These are phyloP conservation scores for Ceratocystis huliohia DNA, from an alignment of 2,329 filamentous ascomycete species.

Conservation along the genomic window DNA sequence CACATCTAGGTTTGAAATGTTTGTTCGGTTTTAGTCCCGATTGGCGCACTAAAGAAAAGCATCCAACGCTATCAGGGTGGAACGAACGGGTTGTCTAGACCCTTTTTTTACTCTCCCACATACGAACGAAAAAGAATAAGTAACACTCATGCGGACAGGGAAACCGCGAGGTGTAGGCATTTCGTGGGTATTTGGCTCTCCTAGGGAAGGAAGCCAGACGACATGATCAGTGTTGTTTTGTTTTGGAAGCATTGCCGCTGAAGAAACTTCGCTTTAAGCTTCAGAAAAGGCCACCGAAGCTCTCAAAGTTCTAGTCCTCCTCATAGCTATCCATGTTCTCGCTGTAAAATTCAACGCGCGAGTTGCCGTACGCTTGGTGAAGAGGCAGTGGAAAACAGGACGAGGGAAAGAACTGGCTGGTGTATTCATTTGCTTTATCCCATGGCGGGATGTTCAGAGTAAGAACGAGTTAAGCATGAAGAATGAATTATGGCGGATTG, in stretches of 20 bases:
- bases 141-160: conserved; percentile 28
- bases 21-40: conserved; percentile 52
- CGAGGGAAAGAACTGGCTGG: neutral
- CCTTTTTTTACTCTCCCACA: conserved; percentile 47
- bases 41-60: conserved; percentile 34
- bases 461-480: neutral
- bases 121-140: conserved; percentile 46
- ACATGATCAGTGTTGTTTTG: neutral
- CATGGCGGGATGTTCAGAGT: neutral
- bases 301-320: neutral
- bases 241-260: neutral
- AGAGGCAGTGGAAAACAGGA: neutral
- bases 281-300: too few species aligned
- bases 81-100: conserved; percentile 57
- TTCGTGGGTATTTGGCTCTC: conserved; percentile 10
- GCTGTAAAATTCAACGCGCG: neutral
- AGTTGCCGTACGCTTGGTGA: neutral
- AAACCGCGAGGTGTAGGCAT: conserved; percentile 21
- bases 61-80: conserved; percentile 50
- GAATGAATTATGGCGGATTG: neutral
- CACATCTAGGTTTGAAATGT: conserved; percentile 30
- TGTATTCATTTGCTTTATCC: neutral
- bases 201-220: neutral
- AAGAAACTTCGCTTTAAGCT: conserved; percentile 1
- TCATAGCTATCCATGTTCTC: neutral